Evolutionary conservation across 495 filamentous ascomycete genomes (phyloP), one percentile per base, ranked within the genome.

Genomic region (Trichoderma asperelloides): DNA sequence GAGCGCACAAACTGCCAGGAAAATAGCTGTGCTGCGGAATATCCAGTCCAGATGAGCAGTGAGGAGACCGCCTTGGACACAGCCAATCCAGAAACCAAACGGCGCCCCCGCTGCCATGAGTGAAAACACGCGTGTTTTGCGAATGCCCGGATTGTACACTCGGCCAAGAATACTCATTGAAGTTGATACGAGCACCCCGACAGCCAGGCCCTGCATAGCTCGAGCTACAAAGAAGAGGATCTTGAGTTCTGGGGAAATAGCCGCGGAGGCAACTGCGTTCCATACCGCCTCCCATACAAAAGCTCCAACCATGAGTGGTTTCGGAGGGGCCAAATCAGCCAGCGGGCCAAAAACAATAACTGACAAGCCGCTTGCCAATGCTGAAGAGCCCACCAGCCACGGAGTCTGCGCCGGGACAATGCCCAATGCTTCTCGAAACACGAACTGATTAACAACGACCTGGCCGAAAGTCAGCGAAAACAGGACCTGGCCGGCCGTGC

Each of bases 1-100:
- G 74, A 89, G 69, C 76, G 88, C 9, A 79, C 78, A 86, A 81
- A 90, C 5, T 76, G 80, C 87, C 80, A 90, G 79, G 79, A 86
- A 27, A 71, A 81, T 65, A 6, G 70, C 67, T 78, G 74, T 43
- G 84, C 78, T 23, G 82, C 83, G 25, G 85, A 68, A n/a, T 74
- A 73, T 67, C 71, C 71, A 76, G 0, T 77, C 72, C 49, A 88
- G 82, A 0, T 81, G 75, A 1, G 73, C 74, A 0, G 82, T 84
- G 13, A 84, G 8, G 6, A 84, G 72, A 33, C 74, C 78, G 6
- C 67, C 71, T n/a, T 73, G 71, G 49, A 73, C 47, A 25, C 71
- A 73, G 1, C 71, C 71, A 67, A 72, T 41, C 68, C 70, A 73
- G 60, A 69, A 73, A 0, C 88, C 86, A 13, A 75, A 77, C 0